phyloP scores from a whole-genome alignment of 139 green algal species.

The Chlorella ohadii region DNA sequence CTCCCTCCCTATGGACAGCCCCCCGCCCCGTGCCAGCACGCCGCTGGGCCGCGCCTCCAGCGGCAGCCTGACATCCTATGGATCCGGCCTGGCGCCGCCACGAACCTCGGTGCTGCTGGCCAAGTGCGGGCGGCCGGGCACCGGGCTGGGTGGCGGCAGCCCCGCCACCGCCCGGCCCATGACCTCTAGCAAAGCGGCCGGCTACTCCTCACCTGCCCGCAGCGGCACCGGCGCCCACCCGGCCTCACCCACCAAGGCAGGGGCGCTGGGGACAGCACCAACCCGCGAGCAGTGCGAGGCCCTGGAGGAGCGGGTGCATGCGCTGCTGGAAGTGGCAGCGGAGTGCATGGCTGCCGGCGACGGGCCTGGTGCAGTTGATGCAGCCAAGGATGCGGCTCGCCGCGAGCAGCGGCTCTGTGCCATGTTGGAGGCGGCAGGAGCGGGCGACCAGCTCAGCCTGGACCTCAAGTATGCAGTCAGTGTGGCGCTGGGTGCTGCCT shows the following conservation, averaged over 20 bases:
- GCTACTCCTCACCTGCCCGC: neutral
- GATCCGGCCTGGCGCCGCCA: neutral
- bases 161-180: conserved; percentile 65
- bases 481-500: conserved; percentile 70
- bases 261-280: neutral
- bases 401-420: conserved; percentile 76
- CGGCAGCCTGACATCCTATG: neutral
- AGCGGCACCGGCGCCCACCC: neutral
- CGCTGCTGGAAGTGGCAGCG: conserved; percentile 69
- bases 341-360: conserved; percentile 25
- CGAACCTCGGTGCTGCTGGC: conserved; percentile 27
- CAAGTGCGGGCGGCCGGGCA: conserved; percentile 10
- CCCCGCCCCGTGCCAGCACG: neutral
- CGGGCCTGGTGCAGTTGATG: conserved; percentile 68
- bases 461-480: conserved; percentile 78
- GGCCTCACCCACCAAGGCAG: neutral
- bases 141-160: neutral
- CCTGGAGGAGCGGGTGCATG: conserved; percentile 82
- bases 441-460: conserved; percentile 72
- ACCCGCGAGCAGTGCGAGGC: conserved; percentile 68
- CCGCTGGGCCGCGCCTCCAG: neutral
- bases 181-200: conserved; percentile 67
- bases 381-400: conserved; percentile 78
- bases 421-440: conserved; percentile 61
- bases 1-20: neutral